phyloP scores from a whole-genome alignment of 495 filamentous ascomycete genomes.

The Talaromyces trachyspermus region DNA sequence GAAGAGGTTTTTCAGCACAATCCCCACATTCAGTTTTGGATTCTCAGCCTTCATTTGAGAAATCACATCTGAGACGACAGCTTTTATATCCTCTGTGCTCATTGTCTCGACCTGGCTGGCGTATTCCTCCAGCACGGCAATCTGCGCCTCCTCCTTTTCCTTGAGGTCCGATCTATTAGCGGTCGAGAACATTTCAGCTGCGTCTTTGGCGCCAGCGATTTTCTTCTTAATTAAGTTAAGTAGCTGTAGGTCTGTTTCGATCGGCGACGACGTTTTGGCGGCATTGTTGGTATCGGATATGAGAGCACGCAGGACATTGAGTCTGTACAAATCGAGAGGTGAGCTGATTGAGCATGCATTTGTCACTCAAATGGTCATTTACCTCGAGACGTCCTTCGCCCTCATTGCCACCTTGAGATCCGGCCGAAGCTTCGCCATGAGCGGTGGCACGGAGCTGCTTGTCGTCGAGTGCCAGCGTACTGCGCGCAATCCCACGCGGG shows the following conservation, averaged over 20 bases:
- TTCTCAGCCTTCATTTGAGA: slow-evolving; percentile 33
- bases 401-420: slow-evolving; percentile 58
- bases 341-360: not conserved
- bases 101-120: slow-evolving; percentile 44
- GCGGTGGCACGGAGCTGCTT: slow-evolving; percentile 32
- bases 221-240: slow-evolving; percentile 53
- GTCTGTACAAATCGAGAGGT: slow-evolving; percentile 17
- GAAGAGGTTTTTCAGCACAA: slow-evolving; percentile 42
- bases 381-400: slow-evolving; percentile 51
- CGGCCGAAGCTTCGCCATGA: slow-evolving; percentile 44
- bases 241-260: slow-evolving; percentile 51
- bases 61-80: slow-evolving; percentile 36
- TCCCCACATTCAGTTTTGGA: slow-evolving; percentile 36
- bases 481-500: slow-evolving; percentile 20
- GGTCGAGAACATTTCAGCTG: slow-evolving; percentile 43
- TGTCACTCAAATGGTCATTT: slow-evolving; percentile 1
- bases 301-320: slow-evolving; percentile 52
- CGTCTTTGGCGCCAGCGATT: slow-evolving; percentile 36
- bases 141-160: slow-evolving; percentile 50
- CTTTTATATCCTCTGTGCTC: slow-evolving; percentile 41
- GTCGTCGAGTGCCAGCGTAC: slow-evolving; percentile 37
- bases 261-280: slow-evolving; percentile 50
- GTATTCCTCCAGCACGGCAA: slow-evolving; percentile 50
- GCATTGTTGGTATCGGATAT: slow-evolving; percentile 58
- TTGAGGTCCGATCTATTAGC: slow-evolving; percentile 49